A percentile compares a stretch with the other conserved stretches of the same genome.
These are phyloP conservation scores for Schoenoplectus triqueter DNA, from an alignment of 202 grass and related monocot species.

Conservation along the genomic window DNA sequence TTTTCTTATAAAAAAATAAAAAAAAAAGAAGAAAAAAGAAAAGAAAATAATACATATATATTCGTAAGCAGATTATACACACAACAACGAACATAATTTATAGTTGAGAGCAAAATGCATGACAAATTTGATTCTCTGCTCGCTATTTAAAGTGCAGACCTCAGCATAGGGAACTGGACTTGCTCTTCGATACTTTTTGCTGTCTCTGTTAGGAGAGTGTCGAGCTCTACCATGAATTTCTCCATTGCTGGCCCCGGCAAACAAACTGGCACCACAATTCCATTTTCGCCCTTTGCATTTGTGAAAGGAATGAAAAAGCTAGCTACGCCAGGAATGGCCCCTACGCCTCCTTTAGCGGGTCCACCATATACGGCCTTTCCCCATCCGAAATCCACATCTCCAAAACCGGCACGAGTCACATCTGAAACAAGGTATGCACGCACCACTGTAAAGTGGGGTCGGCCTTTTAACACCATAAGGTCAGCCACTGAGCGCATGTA, in stretches of 20 bases:
- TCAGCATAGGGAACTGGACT: not conserved
- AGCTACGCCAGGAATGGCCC: slow-evolving; percentile 78
- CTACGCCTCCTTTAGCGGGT: slow-evolving; percentile 73
- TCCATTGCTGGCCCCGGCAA: slow-evolving; percentile 69
- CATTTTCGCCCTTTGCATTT: slow-evolving; percentile 70
- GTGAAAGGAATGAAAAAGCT: slow-evolving; percentile 76
- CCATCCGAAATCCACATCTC: slow-evolving; percentile 92
- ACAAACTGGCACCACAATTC: slow-evolving; percentile 71
- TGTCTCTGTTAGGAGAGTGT: slow-evolving; percentile 41
- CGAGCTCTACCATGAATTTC: slow-evolving; percentile 63
- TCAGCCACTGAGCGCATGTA: slow-evolving; percentile 78
- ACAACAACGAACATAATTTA: not conserved
- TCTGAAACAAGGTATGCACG: slow-evolving; percentile 79
- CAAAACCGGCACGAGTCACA: slow-evolving; percentile 77
- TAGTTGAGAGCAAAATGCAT: not conserved
- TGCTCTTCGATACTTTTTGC: not conserved
- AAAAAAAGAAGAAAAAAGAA: not conserved
- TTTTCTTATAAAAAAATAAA: slow-evolving; percentile 11
- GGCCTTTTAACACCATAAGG: slow-evolving; percentile 68
- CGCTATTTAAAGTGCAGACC: slow-evolving; percentile 33
- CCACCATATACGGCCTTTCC: slow-evolving; percentile 74
- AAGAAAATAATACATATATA: not conserved
- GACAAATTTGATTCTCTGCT: not conserved
- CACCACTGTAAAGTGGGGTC: slow-evolving; percentile 88
- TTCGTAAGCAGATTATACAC: not conserved